A percentile compares a stretch with the other conserved stretches of the same genome.
Conservation (phyloP, 306 rosid species). For the barrel medic (Medicago truncatula) region DNA sequence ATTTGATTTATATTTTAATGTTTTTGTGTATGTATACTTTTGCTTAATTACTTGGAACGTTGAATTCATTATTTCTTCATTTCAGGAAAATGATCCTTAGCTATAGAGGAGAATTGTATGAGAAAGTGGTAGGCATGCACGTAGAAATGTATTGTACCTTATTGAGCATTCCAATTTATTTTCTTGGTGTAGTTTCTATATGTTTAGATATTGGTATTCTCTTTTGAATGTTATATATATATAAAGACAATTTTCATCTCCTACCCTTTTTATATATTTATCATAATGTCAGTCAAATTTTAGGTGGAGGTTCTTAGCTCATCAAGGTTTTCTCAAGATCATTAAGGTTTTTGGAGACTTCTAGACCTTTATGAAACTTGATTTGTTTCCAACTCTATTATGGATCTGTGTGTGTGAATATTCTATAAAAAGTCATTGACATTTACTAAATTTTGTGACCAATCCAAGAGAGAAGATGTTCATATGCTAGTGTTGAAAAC, state of each 20-base stretch:
- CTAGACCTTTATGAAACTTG: neutral
- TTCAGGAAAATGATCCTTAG: slow-evolving; percentile 50
- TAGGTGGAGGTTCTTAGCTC: neutral
- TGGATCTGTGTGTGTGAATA: slow-evolving; percentile 9
- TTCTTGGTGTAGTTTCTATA: slow-evolving; percentile 42
- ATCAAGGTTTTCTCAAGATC: neutral
- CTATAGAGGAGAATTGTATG: slow-evolving; percentile 29
- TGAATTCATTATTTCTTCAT: slow-evolving; percentile 12
- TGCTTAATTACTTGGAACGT: neutral
- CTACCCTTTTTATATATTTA: neutral
- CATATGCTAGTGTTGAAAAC: slow-evolving; percentile 38
- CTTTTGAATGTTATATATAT: slow-evolving; percentile 2
- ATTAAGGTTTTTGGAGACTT: neutral
- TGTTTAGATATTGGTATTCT: neutral
- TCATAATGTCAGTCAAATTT: neutral
- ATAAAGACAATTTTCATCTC: neutral
- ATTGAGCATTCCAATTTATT: slow-evolving; percentile 35
- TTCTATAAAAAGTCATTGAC: slow-evolving; percentile 17
- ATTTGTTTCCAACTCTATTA: slow-evolving; percentile 20
- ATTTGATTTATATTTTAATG: neutral
- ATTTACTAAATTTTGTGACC: slow-evolving; percentile 24
- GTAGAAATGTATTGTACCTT: slow-evolving; percentile 30
- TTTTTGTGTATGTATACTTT: neutral
- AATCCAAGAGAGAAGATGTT: slow-evolving; percentile 9
- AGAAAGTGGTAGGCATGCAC: too few relatives aligned